Percentiles rank a stretch among this genome's conserved stretches.
These are phyloP conservation scores for Brassica juncea DNA, from an alignment of 345 rosid species.

Conservation along the genomic window DNA sequence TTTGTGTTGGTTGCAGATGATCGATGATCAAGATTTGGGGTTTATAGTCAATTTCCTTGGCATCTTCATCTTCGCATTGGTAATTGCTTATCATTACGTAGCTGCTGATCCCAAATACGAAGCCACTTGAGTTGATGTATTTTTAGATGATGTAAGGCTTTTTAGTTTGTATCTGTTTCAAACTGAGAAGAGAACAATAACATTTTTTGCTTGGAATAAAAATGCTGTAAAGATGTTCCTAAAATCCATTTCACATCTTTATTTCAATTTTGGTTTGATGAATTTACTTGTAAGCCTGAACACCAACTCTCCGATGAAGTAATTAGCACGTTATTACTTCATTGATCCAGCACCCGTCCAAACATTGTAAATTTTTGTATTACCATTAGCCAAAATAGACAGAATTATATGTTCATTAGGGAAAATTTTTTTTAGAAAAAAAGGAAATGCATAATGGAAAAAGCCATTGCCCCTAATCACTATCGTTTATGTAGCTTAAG, in stretches of 20 bases:
- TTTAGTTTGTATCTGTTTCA: not conserved
- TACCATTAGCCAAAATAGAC: too few species aligned
- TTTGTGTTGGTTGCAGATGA: conserved; percentile 61
- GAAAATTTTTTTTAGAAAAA: too few species aligned
- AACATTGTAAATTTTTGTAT: too few species aligned
- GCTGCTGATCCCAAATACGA: conserved; percentile 87
- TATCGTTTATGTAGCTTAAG: too few species aligned
- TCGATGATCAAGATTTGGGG: conserved; percentile 76
- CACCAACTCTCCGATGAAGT: not conserved
- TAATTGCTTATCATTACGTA: conserved; percentile 81
- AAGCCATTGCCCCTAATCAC: too few species aligned
- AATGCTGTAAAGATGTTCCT: conserved; percentile 3
- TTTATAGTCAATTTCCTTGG: conserved; percentile 82
- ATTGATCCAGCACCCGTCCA: too few species aligned
- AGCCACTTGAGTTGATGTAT: conserved; percentile 47
- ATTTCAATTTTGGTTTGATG: not conserved
- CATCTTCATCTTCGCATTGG: conserved; percentile 67
- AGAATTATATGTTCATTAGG: too few species aligned
- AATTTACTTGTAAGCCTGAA: not conserved
- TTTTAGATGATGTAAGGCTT: conserved; percentile 16
- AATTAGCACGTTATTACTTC: not conserved
- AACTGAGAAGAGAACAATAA: conserved; percentile 22
- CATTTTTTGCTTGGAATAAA: not conserved
- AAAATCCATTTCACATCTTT: not conserved
- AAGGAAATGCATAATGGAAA: too few species aligned